Evolutionary conservation across 176 grass and related monocot species (phyloP).

Genomic region (Cenchrus purpureus): DNA sequence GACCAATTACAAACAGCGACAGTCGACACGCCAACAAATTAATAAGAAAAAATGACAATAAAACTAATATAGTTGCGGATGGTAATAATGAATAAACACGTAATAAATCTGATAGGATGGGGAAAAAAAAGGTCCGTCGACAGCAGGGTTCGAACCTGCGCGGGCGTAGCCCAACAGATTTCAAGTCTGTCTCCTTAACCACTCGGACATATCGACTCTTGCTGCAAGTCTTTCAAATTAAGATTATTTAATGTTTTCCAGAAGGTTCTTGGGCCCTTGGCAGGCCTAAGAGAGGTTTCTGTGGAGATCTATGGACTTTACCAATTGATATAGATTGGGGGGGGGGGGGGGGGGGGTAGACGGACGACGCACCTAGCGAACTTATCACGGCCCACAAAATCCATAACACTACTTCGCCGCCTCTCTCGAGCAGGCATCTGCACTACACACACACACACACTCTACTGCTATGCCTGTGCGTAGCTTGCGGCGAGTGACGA

Average conservation of each 20-base stretch:
- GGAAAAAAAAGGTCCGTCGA: constrained; percentile 44
- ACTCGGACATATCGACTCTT: constrained; percentile 84
- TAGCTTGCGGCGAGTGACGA: constrained; percentile 8
- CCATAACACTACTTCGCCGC: neutral
- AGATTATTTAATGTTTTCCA: no score
- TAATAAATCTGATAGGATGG: neutral
- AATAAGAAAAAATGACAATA: neutral
- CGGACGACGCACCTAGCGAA: neutral
- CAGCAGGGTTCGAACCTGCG: constrained; percentile 97
- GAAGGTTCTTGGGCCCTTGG: neutral
- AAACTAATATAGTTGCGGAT: neutral
- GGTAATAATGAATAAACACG: no score
- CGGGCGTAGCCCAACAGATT: constrained; percentile 91
- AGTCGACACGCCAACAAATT: no score
- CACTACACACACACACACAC: no score
- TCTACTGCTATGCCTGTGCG: neutral
- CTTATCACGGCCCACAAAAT: neutral
- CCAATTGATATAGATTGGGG: neutral
- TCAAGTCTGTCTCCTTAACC: constrained; percentile 99
- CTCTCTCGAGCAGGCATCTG: no score
- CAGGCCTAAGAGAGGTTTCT: neutral
- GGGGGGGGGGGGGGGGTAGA: neutral
- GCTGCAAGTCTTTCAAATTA: no score
- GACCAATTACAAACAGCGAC: no score
- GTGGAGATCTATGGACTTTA: neutral